A percentile compares a stretch with the other conserved stretches of the same genome.
Conservation (phyloP, 2,329 filamentous ascomycete genomes). For the Cercospora brassicicola region DNA sequence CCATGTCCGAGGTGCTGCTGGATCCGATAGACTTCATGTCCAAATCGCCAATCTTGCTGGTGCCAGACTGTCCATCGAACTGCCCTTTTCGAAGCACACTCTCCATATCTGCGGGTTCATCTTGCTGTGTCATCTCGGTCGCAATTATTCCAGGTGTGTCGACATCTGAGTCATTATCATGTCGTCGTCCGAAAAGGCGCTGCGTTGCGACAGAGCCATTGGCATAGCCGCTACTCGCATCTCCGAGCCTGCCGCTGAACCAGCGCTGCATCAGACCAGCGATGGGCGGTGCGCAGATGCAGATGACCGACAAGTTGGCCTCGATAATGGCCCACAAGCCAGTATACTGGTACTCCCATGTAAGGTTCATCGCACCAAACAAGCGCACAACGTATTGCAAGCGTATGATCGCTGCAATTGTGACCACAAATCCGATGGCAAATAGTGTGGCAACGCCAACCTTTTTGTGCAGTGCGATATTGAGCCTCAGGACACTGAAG, state of each 20-base stretch:
- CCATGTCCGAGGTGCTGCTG: slow-evolving; percentile 15
- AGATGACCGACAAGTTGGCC: slow-evolving; percentile 25
- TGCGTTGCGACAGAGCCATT: slow-evolving; percentile 18
- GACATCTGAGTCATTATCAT: slow-evolving; percentile 9
- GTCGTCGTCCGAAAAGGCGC: slow-evolving; percentile 7
- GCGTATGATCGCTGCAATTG: slow-evolving; percentile 20
- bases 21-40: slow-evolving; percentile 16
- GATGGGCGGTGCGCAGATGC: slow-evolving; percentile 27
- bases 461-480: slow-evolving; percentile 25
- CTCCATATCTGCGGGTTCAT: slow-evolving; percentile 16
- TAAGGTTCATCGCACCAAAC: slow-evolving; percentile 19
- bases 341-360: slow-evolving; percentile 26
- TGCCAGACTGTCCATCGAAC: slow-evolving; percentile 11
- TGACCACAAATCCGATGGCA: slow-evolving; percentile 23
- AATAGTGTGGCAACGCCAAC: slow-evolving; percentile 22
- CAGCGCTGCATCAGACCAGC: slow-evolving; percentile 20
- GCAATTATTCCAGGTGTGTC: slow-evolving; percentile 15
- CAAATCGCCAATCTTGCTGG: slow-evolving; percentile 10
- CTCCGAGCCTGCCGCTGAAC: slow-evolving; percentile 10
- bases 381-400: slow-evolving; percentile 21
- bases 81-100: slow-evolving; percentile 9
- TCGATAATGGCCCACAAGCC: slow-evolving; percentile 28
- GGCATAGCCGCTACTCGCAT: slow-evolving; percentile 7
- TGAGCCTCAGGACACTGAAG: slow-evolving; percentile 23
- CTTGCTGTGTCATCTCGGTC: slow-evolving; percentile 14